These are phyloP conservation scores for Pythium insidiosum DNA, from an alignment of 352 stramenopile genomes.

Conservation along the genomic window DNA sequence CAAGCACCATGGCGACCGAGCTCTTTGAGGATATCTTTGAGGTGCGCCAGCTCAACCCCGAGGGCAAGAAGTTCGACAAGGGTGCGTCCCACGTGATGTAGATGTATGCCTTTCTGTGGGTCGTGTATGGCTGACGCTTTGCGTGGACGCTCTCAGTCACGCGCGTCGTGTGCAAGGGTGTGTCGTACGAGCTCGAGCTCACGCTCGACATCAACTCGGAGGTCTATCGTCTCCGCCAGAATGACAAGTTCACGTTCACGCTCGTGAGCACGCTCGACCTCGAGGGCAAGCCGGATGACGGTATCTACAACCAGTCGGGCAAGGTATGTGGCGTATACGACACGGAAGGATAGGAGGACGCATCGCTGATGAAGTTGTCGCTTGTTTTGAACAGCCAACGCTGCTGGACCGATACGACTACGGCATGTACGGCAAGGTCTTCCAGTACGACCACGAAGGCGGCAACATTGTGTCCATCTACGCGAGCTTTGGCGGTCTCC, in stretches of 20 bases:
- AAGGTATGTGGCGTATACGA: conserved; percentile 46
- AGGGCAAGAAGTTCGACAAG: conserved; percentile 97
- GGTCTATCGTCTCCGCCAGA: conserved; percentile 93
- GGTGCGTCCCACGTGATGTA: no score
- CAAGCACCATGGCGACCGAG: conserved; percentile 66
- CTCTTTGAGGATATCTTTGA: conserved; percentile 99
- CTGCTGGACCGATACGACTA: conserved; percentile 98
- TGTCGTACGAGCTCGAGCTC: conserved; percentile 97
- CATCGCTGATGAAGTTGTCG: conserved; percentile 2
- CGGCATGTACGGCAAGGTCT: conserved; percentile 98
- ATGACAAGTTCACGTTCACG: conserved; percentile 95
- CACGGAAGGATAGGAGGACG: neutral
- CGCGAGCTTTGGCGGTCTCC: conserved; percentile 94
- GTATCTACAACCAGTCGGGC: conserved; percentile 88
- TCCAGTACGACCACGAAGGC: conserved; percentile 95
- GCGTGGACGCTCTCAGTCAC: no score
- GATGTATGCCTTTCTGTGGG: no score
- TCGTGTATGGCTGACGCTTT: no score
- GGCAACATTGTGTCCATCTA: conserved; percentile 92
- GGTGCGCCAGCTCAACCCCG: conserved; percentile 94
- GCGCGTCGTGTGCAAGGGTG: conserved; percentile 93
- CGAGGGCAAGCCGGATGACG: conserved; percentile 94
- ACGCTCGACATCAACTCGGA: conserved; percentile 97
- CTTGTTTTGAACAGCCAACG: conserved; percentile 47
- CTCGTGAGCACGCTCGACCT: conserved; percentile 95